These are phyloP conservation scores for Tuber aestivum DNA, from an alignment of 495 filamentous ascomycete genomes.

Conservation along the genomic window DNA sequence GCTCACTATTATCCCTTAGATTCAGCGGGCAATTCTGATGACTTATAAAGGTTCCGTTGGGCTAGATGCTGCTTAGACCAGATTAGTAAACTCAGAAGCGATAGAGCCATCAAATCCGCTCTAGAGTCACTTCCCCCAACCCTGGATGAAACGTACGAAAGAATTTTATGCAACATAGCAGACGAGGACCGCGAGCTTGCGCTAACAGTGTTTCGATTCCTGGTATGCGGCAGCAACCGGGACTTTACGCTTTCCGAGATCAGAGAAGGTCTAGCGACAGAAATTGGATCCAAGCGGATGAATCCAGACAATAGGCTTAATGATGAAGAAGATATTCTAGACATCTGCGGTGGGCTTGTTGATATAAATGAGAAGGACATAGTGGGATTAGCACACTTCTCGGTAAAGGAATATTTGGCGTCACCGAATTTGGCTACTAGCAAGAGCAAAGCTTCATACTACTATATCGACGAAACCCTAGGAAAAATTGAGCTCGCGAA, in stretches of 20 bases:
- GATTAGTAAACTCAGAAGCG: slow-evolving; percentile 28
- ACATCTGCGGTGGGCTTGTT: slow-evolving; percentile 22
- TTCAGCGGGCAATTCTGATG: background rate
- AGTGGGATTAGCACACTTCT: slow-evolving; percentile 38
- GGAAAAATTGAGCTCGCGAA: slow-evolving; percentile 15
- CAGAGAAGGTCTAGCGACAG: slow-evolving; percentile 24
- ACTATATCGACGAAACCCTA: background rate
- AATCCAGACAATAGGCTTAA: slow-evolving; percentile 6
- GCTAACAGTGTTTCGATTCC: slow-evolving; percentile 14
- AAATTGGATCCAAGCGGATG: slow-evolving; percentile 10
- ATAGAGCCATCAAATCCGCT: slow-evolving; percentile 28
- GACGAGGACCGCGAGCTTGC: slow-evolving; percentile 23
- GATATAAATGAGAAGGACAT: background rate
- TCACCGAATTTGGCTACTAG: slow-evolving; percentile 13
- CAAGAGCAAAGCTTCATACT: slow-evolving; percentile 7
- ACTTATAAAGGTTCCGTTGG: slow-evolving; percentile 18
- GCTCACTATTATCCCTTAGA: background rate
- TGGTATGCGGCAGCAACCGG: slow-evolving; percentile 14
- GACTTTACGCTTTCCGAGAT: slow-evolving; percentile 21
- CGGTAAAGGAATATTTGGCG: slow-evolving; percentile 40
- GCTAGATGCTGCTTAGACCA: slow-evolving; percentile 9
- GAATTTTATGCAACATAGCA: slow-evolving; percentile 39
- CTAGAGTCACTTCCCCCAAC: slow-evolving; percentile 41
- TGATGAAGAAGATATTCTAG: slow-evolving; percentile 6
- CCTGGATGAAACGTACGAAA: slow-evolving; percentile 44